These are phyloP conservation scores for Stagonosporopsis rhizophila DNA, from an alignment of 2,329 filamentous ascomycete species.

Conservation along the genomic window DNA sequence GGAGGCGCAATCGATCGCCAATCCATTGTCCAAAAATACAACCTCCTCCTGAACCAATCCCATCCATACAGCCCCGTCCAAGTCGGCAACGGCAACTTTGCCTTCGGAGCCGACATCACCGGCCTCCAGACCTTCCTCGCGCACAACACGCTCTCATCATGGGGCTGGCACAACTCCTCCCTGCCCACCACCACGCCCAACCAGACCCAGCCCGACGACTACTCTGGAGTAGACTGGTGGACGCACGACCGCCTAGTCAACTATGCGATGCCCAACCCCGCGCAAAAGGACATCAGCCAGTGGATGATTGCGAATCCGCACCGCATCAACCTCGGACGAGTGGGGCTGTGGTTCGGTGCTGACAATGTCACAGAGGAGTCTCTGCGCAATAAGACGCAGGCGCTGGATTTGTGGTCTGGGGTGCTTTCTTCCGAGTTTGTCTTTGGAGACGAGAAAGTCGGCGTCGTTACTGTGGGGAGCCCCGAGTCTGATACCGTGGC, in stretches of 20 bases:
- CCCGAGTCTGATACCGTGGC: constrained; percentile 1
- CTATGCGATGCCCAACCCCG: constrained; percentile 53
- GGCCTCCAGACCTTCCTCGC: constrained; percentile 56
- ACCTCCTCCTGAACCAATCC: constrained; percentile 57
- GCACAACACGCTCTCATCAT: constrained; percentile 53
- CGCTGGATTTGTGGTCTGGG: constrained; percentile 2
- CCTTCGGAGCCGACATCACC: constrained; percentile 56
- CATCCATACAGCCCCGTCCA: constrained; percentile 61
- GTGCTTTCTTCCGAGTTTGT: not conserved
- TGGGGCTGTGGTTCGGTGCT: constrained; percentile 57
- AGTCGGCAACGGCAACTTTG: constrained; percentile 58
- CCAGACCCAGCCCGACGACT: constrained; percentile 48
- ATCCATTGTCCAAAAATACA: constrained; percentile 50
- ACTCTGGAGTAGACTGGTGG: constrained; percentile 55
- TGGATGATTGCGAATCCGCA: constrained; percentile 64
- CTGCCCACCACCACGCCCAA: constrained; percentile 49
- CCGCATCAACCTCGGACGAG: constrained; percentile 58
- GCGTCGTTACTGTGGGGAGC: not conserved
- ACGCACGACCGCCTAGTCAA: constrained; percentile 54
- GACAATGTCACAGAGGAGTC: constrained; percentile 52
- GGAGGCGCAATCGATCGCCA: constrained; percentile 39
- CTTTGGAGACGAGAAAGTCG: not conserved
- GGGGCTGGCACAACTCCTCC: constrained; percentile 58
- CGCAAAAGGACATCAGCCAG: constrained; percentile 54
- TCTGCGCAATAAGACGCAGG: constrained; percentile 35